These are phyloP conservation scores for Blastomyces emzantsi DNA, from an alignment of 2,329 filamentous ascomycete genomes.

Conservation along the genomic window DNA sequence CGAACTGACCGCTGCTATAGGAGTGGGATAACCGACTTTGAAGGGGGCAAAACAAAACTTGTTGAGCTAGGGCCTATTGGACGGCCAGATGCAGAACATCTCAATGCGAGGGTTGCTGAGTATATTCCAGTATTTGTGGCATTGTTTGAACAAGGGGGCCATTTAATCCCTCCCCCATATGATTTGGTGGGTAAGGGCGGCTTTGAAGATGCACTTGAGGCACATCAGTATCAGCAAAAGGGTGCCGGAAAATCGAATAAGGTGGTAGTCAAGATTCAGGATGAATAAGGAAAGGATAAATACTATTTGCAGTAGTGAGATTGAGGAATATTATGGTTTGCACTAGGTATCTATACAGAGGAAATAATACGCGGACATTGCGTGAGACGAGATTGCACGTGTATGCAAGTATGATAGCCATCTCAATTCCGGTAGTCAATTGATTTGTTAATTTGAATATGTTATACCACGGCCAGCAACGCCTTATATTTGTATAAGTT, in stretches of 20 bases:
- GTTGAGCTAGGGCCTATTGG: slow-evolving; percentile 17
- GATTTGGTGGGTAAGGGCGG: slow-evolving; percentile 20
- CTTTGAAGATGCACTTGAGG: slow-evolving; percentile 20
- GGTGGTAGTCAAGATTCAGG: slow-evolving; percentile 21
- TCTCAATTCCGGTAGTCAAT: no score
- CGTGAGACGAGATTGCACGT: no score
- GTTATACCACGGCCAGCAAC: no score
- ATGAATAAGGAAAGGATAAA: slow-evolving; percentile 7
- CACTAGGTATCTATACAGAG: no score
- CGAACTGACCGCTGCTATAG: slow-evolving; percentile 4
- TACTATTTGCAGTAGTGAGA: no score
- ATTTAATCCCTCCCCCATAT: slow-evolving; percentile 17
- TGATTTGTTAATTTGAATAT: no score
- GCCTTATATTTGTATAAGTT: no score
- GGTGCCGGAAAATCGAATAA: slow-evolving; percentile 19
- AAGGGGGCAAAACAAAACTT: slow-evolving; percentile 19
- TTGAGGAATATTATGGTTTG: background rate
- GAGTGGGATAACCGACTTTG: slow-evolving; percentile 18
- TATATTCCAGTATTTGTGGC: slow-evolving; percentile 20
- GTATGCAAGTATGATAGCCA: no score
- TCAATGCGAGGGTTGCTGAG: slow-evolving; percentile 18
- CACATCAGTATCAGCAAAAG: slow-evolving; percentile 18
- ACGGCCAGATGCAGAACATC: slow-evolving; percentile 16
- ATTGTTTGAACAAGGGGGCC: slow-evolving; percentile 16
- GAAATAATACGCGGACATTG: no score